These are phyloP conservation scores for Paramecium sexaurelia DNA, from an alignment of 73 alveolate genomes.

Conservation along the genomic window DNA sequence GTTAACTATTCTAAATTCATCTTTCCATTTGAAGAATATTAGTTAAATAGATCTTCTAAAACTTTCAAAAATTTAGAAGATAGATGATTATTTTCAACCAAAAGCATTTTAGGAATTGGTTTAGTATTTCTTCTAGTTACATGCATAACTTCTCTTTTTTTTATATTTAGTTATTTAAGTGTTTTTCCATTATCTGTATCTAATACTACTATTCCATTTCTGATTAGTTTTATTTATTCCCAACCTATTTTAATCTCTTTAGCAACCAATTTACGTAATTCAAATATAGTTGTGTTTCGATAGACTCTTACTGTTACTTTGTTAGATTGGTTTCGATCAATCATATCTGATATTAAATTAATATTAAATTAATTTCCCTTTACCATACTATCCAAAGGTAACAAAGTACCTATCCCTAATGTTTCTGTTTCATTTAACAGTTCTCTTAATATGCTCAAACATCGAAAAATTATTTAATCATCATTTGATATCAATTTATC, in stretches of 20 bases:
- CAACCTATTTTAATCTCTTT: constrained; percentile 55
- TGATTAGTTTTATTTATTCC: constrained; percentile 65
- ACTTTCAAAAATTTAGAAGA: constrained; percentile 71
- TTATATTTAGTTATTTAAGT: constrained; percentile 72
- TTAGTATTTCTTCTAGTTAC: background rate
- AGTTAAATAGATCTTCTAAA: constrained; percentile 72
- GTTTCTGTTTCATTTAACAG: constrained; percentile 80
- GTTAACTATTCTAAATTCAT: constrained; percentile 75
- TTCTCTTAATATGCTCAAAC: background rate
- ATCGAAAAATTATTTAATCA: constrained; percentile 32
- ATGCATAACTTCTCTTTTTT: constrained; percentile 5
- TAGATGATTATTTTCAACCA: constrained; percentile 21
- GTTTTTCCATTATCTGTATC: constrained; percentile 89
- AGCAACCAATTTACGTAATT: constrained; percentile 46
- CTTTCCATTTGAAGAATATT: constrained; percentile 73
- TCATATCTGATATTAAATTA: constrained; percentile 54
- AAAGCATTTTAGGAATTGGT: constrained; percentile 46
- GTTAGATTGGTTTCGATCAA: constrained; percentile 65
- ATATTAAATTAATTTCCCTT: constrained; percentile 70
- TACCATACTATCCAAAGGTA: constrained; percentile 64
- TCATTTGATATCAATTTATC: background rate
- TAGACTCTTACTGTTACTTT: constrained; percentile 64
- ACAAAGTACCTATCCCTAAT: constrained; percentile 83
- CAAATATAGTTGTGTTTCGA: constrained; percentile 82
- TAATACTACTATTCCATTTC: constrained; percentile 71